Base-by-base conservation (phyloP, 192 early-diverging fungal species). In the Radiomyces spectabilis region DNA sequence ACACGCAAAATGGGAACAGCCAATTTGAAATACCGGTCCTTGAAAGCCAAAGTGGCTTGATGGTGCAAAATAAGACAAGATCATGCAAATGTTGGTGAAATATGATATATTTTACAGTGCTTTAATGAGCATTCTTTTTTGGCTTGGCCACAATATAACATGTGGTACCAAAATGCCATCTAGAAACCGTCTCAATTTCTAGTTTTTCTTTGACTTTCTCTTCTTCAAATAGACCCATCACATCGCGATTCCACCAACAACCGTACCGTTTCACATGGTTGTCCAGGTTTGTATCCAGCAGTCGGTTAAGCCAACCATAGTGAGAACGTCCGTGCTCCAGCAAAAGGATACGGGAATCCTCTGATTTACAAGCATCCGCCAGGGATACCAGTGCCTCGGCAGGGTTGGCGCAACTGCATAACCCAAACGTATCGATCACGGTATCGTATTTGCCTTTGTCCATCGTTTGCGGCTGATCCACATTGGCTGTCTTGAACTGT, bases 161-260 rank as follows among this genome's bases (percentile, higher is more conserved):
- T 6, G 85, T 87, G 6, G 85, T 87, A 5, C 85, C 85, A 24
- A 85, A 71, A 58, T 87, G 83, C 59, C 67, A 86, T 39, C 75
- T 29, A 41, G 62, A 60, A n/a, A 68, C 51, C 22, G 71, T 50
- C 9, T 64, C 60, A 18, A 86, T 58, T 27, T 80, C 66, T 19
- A 84, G 21, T 9, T 78, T 84, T 4, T 77, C 61, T 49, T 53
- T 62, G 1, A 68, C 61, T 24, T 55, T 25, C 13, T 66, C 66
- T 34, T 71, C 57, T n/a, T 78, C 46, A 35, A 83, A 68, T 21
- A 86, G 35, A 7, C 24, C 46, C 39, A 72, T 69, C 18, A 87
- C 63, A 46, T 83, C 80, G 19, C 85, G 54, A 44, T 87, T 86
- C 74, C 77, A 87, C 80, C 81, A 87, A 51, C 85, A 87, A 8